Percentiles rank a stretch among this genome's conserved stretches.
Conservation (phyloP, 2,329 filamentous ascomycete species). For the Beauveria varroae region DNA sequence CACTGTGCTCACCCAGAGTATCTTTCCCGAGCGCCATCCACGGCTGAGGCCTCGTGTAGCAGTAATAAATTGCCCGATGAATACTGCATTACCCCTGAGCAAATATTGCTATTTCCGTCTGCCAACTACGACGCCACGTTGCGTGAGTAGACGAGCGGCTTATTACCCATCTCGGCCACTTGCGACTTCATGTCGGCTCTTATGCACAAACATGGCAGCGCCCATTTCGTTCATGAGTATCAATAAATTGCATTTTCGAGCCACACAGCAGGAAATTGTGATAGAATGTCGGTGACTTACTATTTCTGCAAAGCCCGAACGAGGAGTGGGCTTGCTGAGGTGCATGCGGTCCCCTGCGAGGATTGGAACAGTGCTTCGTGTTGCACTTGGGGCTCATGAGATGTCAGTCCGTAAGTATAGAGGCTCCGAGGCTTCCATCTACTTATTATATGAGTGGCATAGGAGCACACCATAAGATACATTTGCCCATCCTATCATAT, state of each 20-base stretch:
- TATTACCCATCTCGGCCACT: neutral
- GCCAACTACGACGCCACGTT: neutral
- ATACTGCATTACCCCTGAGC: neutral
- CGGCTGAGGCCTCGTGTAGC: neutral
- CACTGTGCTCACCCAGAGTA: neutral
- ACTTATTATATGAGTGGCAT: neutral
- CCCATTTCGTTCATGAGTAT: neutral
- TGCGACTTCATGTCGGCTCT: neutral
- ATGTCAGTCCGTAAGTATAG: neutral
- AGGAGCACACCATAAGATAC: neutral
- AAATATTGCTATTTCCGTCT: neutral
- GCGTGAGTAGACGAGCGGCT: neutral
- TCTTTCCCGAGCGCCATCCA: neutral
- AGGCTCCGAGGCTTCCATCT: too few species aligned
- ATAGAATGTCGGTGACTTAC: neutral
- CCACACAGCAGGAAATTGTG: neutral
- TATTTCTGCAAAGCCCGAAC: neutral
- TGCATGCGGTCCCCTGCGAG: neutral
- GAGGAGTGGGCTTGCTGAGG: neutral
- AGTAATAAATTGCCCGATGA: neutral
- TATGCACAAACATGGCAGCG: neutral
- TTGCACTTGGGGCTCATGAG: neutral
- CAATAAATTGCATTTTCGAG: neutral
- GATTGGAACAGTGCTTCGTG: neutral
- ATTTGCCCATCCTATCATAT: neutral